phyloP scores from a whole-genome alignment of 495 filamentous ascomycete genomes.

The Venustampulla echinocandica region DNA sequence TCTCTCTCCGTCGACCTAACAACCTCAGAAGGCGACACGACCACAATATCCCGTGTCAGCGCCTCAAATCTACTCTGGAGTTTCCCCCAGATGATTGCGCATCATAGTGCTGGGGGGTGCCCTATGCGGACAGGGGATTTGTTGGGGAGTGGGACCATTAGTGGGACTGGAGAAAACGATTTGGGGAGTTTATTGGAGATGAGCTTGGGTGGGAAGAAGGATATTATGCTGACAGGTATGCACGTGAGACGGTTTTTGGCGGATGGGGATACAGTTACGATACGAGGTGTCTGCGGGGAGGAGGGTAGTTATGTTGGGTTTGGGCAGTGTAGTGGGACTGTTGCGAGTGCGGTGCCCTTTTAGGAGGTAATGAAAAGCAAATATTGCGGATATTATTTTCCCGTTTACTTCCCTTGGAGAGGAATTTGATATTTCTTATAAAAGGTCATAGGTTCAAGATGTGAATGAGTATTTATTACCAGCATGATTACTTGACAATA shows the following conservation, averaged over 20 bases:
- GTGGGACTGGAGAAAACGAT: slow-evolving; percentile 51
- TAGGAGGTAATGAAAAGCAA: slow-evolving; percentile 25
- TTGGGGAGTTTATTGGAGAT: slow-evolving; percentile 77
- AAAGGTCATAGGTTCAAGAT: not conserved
- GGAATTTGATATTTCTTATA: no score
- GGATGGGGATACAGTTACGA: slow-evolving; percentile 72
- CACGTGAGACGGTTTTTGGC: slow-evolving; percentile 68
- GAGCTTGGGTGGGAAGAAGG: slow-evolving; percentile 55
- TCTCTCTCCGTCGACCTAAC: slow-evolving; percentile 65
- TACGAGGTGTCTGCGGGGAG: slow-evolving; percentile 58
- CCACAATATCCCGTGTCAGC: slow-evolving; percentile 55
- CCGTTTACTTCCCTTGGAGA: no score
- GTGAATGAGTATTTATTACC: not conserved
- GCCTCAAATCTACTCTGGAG: slow-evolving; percentile 75
- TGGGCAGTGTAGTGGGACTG: slow-evolving; percentile 55
- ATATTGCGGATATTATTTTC: no score
- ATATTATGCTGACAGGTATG: slow-evolving; percentile 57
- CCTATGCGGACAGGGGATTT: slow-evolving; percentile 74
- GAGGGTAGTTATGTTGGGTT: slow-evolving; percentile 60
- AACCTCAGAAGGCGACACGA: slow-evolving; percentile 50
- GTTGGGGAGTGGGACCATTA: slow-evolving; percentile 85
- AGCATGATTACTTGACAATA: no score
- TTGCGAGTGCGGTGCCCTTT: slow-evolving; percentile 28
- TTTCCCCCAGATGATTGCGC: slow-evolving; percentile 90
- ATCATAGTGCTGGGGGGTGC: slow-evolving; percentile 83